Base-by-base conservation (phyloP, 1,284 basidiomycete species). In the Volvariella surrecta region DNA sequence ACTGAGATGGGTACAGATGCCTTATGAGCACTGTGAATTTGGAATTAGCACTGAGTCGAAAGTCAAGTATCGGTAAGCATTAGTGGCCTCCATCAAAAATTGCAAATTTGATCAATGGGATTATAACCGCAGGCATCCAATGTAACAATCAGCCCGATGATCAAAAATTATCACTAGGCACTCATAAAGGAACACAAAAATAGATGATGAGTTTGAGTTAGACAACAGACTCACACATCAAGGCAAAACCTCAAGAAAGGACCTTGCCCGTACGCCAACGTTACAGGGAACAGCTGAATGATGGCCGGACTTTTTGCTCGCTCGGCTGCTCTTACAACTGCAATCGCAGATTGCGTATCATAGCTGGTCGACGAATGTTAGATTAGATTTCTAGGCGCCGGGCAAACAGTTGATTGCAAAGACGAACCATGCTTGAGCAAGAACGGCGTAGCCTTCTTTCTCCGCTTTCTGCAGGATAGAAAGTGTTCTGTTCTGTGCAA, bases 1-100 rank as follows among this genome's bases (percentile, higher is more conserved):
- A 73, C 69, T 0, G 70, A 60, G 40, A 73, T 70, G 0, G 70
- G 70, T 1, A 73, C 70, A 16, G 66, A 66, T 13, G 70, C 68
- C 43, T 66, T 58, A 40, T 67, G 68, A 3, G 70, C 68, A 31
- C 68, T 61, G 17, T 11, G 21, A 61, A 16, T 4, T 19, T 6
- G 6, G 9, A 16, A 4, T 7, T 7, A 16, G n/a, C 15, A 19
- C n/a, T 1, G 13, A 43, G 8, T 18, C 17, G 17, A 31, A 18
- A 28, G 11, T 28, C 24, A 28, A 28, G 24, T 28, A n/a, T n/a
- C n/a, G n/a, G n/a, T n/a, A n/a, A n/a, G n/a, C n/a, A n/a, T n/a
- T n/a, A n/a, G n/a, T n/a, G n/a, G n/a, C n/a, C n/a, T n/a, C n/a
- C n/a, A n/a, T n/a, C n/a, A n/a, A n/a, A n/a, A n/a, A n/a, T n/a